Base-by-base conservation (phyloP, 78 protist species). In the Dictyostelium firmibasis region DNA sequence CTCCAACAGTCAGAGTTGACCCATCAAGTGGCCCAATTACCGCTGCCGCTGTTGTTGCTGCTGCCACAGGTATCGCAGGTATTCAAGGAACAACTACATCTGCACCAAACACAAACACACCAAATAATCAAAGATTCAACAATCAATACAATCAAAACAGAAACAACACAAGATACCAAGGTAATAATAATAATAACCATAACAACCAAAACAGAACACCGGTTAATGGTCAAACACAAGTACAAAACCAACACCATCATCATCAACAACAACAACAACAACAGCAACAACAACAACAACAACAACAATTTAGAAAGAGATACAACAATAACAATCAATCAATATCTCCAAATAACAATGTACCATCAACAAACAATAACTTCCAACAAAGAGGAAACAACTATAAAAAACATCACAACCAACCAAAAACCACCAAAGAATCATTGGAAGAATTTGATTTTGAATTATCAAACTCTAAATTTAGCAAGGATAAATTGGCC, bases 401-500 rank as follows among this genome's bases (percentile, higher is more conserved):
- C 57, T 84, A 43, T 11, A 89, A 89, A 18, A 89, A 81, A 43
- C 79, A 84, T 27, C 16, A 43, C 8, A 38, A 38, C 47, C 67
- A 81, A 35, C 81, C 81, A 79, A 41, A 50, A 41, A 88, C 79
- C 11, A 14, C 75, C 11, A 89, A 78, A 35, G 94, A 89, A 11
- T 33, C 36, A 14, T 70, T 89, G 47, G 94, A 89, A 14, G 94
- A 89, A 50, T 89, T 89, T 62, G 77, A 89, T 84, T 89, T 89
- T 69, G 94, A 89, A 50, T 79, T 64, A 29, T 64, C 86, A 27
- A 89, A 89, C 64, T 47, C 83, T 31, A 78, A 85, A 50, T 89
- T 89, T 75, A 70, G 78, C 75, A 89, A 89, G 11, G 94, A 89
- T 44, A 89, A 89, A 75, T 44, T 89, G 72, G 94, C 94, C 14